These are phyloP conservation scores for Lasiodiplodia theobromae DNA, from an alignment of 2,329 filamentous ascomycete genomes.

Conservation along the genomic window DNA sequence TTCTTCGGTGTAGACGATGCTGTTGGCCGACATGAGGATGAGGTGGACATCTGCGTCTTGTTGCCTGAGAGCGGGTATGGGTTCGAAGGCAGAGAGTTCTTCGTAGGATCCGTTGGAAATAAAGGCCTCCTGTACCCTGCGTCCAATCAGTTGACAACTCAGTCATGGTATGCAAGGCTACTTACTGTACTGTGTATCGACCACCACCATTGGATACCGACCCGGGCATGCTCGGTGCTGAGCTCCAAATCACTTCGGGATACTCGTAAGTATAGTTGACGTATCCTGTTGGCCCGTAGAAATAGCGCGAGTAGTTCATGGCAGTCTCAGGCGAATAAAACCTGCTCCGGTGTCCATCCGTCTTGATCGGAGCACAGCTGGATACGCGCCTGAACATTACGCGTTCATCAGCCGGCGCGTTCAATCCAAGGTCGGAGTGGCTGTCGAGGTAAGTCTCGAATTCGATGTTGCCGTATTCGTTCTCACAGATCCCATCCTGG, in stretches of 20 bases:
- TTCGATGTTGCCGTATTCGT: not conserved
- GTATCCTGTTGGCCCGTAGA: not conserved
- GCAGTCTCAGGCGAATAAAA: not conserved
- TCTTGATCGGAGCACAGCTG: not conserved
- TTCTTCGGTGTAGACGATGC: conserved; percentile 36
- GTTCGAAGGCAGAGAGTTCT: not conserved
- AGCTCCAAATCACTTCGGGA: not conserved
- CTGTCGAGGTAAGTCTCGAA: not conserved
- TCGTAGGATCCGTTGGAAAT: not conserved
- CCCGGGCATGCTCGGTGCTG: too few relatives aligned
- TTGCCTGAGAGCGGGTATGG: conserved; percentile 39
- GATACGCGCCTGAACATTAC: not conserved
- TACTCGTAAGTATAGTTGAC: not conserved
- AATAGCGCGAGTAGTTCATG: not conserved
- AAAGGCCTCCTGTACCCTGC: not conserved
- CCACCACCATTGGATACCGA: too few relatives aligned
- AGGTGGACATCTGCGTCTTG: conserved; percentile 41
- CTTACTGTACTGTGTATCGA: not conserved
- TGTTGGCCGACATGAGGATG: conserved; percentile 40
- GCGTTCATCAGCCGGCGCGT: not conserved
- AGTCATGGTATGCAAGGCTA: not conserved
- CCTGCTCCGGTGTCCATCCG: not conserved
- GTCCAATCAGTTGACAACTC: not conserved
- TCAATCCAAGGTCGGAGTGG: not conserved
- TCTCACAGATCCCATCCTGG: not conserved